Percentiles rank a stretch among this genome's conserved stretches.
These are phyloP conservation scores for Xylariales sp. DNA, from an alignment of 2,329 filamentous ascomycete species.

Conservation along the genomic window DNA sequence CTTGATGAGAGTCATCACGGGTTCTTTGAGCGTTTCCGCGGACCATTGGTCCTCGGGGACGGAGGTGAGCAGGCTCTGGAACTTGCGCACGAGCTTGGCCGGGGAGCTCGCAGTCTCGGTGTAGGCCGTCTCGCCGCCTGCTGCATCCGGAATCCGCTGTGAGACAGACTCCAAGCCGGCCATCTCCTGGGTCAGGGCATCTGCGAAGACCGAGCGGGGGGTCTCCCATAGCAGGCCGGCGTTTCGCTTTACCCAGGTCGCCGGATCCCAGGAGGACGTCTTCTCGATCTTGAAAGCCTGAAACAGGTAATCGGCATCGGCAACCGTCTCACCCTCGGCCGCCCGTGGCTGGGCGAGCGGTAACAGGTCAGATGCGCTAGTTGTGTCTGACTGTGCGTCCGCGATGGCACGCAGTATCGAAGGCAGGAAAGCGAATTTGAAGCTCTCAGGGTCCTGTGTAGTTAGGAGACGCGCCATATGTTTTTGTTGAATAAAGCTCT, in stretches of 20 bases:
- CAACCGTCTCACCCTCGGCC: background rate
- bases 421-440: conserved; percentile 6
- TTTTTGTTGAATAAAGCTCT: conserved; percentile 67
- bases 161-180: background rate
- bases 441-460: background rate
- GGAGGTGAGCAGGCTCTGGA: background rate
- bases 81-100: background rate
- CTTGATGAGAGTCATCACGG: conserved; percentile 13
- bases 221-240: conserved; percentile 21
- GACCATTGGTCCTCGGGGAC: conserved; percentile 16
- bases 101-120: conserved; percentile 7
- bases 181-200: background rate
- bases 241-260: conserved; percentile 14
- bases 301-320: conserved; percentile 13
- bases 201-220: conserved; percentile 10
- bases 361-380: background rate
- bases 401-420: conserved; percentile 3
- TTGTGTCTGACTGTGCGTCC: background rate
- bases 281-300: conserved; percentile 14
- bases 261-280: conserved; percentile 9
- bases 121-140: conserved; percentile 2
- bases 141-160: background rate
- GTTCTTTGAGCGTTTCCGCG: conserved; percentile 2
- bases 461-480: conserved; percentile 4
- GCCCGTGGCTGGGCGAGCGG: background rate